Evolutionary conservation across 2,329 filamentous ascomycete genomes (phyloP).

Genomic region (Hymenotorrendiella dingleyae): DNA sequence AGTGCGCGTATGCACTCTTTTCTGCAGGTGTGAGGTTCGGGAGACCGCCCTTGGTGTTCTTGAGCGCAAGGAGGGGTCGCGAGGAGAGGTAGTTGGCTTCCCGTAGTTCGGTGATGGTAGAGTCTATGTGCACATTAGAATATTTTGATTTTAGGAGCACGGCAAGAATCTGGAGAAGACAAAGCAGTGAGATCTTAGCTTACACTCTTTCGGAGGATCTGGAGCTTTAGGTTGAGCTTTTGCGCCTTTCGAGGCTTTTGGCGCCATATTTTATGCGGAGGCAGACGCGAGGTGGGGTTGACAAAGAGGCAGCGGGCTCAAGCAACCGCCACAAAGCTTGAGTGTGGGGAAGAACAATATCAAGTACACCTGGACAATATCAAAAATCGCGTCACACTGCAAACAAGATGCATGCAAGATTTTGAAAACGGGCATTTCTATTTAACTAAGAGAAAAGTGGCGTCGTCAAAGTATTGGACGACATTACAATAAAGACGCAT

Average conservation of each 20-base stretch:
- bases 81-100: constrained; percentile 23
- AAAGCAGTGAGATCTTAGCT: not conserved
- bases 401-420: too few relatives aligned
- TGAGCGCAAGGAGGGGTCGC: constrained; percentile 20
- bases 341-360: not conserved
- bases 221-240: constrained; percentile 19
- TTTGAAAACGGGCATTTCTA: not conserved
- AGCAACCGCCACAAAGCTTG: not conserved
- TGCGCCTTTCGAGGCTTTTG: constrained; percentile 20
- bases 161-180: too few relatives aligned
- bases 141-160: too few relatives aligned
- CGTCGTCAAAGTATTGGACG: too few relatives aligned
- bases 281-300: not conserved
- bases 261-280: constrained; percentile 19
- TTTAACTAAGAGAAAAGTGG: too few relatives aligned
- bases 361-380: too few relatives aligned
- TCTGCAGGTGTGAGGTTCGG: constrained; percentile 18
- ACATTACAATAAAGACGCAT: too few relatives aligned
- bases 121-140: constrained; percentile 17
- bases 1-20: constrained; percentile 22
- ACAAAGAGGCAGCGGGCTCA: not conserved
- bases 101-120: constrained; percentile 24
- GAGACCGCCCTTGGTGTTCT: constrained; percentile 19
- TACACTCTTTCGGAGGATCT: constrained; percentile 22
- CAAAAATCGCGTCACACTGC: too few relatives aligned